Percentiles rank a stretch among this genome's conserved stretches.
Conservation (phyloP, 2,329 filamentous ascomycete genomes). For the Aspergillus hiratsukae region DNA sequence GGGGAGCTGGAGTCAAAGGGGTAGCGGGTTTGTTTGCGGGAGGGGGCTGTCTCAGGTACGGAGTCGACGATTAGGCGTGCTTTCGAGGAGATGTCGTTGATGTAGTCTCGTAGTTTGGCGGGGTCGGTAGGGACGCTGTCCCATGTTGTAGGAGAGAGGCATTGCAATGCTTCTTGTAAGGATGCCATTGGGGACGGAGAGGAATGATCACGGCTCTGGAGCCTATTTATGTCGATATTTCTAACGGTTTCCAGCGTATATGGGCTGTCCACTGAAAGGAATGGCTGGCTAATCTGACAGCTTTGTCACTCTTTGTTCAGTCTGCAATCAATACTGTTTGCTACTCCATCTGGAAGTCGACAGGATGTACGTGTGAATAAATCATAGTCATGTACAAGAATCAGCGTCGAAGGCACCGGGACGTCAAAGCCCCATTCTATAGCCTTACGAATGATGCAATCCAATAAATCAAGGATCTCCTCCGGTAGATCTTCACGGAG, state of each 20-base stretch:
- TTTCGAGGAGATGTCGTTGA: slow-evolving; percentile 59
- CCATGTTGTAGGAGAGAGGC: slow-evolving; percentile 55
- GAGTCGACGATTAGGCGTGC: slow-evolving; percentile 72
- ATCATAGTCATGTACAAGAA: neutral
- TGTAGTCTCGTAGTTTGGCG: slow-evolving; percentile 51
- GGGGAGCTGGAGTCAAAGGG: slow-evolving; percentile 32
- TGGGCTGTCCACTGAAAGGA: neutral
- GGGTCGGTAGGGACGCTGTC: slow-evolving; percentile 40
- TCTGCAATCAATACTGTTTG: neutral
- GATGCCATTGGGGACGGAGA: slow-evolving; percentile 43
- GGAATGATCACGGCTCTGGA: slow-evolving; percentile 3
- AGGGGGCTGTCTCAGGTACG: slow-evolving; percentile 53
- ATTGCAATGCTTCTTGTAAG: slow-evolving; percentile 57
- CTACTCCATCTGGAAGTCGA: neutral
- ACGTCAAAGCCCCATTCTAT: neutral
- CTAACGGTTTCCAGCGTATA: neutral
- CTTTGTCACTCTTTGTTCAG: neutral
- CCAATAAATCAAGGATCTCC: neutral
- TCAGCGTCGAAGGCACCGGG: neutral
- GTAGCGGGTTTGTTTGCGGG: neutral
- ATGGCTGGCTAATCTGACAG: neutral
- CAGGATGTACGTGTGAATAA: neutral
- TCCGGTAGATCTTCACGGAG: neutral
- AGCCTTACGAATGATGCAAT: neutral
- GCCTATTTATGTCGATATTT: neutral